phyloP scores from a whole-genome alignment of 352 stramenopile species.

The Phytophthora brassicae region DNA sequence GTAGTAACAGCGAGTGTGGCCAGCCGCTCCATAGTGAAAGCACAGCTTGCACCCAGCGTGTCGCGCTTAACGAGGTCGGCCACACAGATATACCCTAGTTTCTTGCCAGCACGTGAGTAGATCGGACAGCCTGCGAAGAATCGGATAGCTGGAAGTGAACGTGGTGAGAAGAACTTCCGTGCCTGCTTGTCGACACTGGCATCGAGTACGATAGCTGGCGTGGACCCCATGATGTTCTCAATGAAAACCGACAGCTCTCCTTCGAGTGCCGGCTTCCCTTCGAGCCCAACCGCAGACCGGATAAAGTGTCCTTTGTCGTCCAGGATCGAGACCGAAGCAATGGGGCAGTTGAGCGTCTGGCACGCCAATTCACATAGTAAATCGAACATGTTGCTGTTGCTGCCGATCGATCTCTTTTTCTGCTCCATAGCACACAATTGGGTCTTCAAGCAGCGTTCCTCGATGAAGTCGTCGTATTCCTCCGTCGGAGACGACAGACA shows the following conservation, averaged over 20 bases:
- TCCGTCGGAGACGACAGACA: constrained; percentile 27
- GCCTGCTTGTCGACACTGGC: constrained; percentile 73
- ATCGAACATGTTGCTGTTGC: constrained; percentile 77
- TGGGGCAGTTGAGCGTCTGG: constrained; percentile 79
- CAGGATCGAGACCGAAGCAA: constrained; percentile 73
- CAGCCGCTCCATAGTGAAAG: constrained; percentile 81
- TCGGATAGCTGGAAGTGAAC: constrained; percentile 49
- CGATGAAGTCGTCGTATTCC: constrained; percentile 68
- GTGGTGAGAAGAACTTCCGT: constrained; percentile 51
- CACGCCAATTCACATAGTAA: constrained; percentile 80
- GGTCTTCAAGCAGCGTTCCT: constrained; percentile 53
- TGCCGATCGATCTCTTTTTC: constrained; percentile 38
- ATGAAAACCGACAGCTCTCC: constrained; percentile 67
- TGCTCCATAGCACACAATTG: constrained; percentile 59
- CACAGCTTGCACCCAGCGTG: constrained; percentile 65
- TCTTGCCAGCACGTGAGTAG: constrained; percentile 67
- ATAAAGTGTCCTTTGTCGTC: constrained; percentile 54
- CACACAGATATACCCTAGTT: constrained; percentile 79
- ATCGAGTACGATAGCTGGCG: constrained; percentile 72
- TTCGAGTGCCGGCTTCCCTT: constrained; percentile 51
- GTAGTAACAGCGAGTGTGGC: constrained; percentile 75
- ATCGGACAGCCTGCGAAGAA: constrained; percentile 83
- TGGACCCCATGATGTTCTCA: constrained; percentile 80
- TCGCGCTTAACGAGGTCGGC: constrained; percentile 78
- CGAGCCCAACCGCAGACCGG: constrained; percentile 50